Conservation (phyloP, 148 eudicot genomes). For the Rhododendron vialii region DNA sequence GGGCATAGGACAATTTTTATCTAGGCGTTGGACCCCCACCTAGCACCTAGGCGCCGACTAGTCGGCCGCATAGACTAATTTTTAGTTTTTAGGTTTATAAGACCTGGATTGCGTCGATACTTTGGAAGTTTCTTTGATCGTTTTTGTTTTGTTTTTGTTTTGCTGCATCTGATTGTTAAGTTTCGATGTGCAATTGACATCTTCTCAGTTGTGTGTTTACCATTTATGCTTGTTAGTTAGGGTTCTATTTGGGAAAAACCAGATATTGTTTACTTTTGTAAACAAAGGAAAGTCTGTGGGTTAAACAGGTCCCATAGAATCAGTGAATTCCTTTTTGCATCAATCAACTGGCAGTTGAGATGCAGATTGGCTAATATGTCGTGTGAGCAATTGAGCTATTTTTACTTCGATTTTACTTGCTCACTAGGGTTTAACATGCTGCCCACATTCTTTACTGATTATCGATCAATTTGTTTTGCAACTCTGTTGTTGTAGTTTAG, state of each 20-base stretch:
- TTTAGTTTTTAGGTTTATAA: not conserved
- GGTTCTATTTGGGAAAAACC: not conserved
- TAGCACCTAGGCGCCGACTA: too few species aligned
- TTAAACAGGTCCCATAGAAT: not conserved
- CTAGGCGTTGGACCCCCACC: too few species aligned
- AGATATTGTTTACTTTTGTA: not conserved
- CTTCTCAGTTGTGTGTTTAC: not conserved
- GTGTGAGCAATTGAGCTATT: not conserved
- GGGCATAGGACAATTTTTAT: too few species aligned
- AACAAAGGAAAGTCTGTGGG: not conserved
- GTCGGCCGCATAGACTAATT: too few species aligned
- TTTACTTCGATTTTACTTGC: not conserved
- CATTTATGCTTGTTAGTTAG: not conserved
- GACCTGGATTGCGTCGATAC: not conserved
- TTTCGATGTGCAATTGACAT: not conserved
- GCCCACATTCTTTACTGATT: not conserved
- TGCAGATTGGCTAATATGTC: not conserved
- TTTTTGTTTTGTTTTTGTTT: not conserved
- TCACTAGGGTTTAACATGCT: not conserved
- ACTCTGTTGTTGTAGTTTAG: not conserved
- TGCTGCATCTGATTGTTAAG: not conserved
- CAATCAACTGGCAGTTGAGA: not conserved
- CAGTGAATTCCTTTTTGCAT: not conserved
- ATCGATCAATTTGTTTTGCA: not conserved
- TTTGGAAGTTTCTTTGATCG: not conserved